These are phyloP conservation scores for Brassica juncea DNA, from an alignment of 345 rosid genomes.

Conservation along the genomic window DNA sequence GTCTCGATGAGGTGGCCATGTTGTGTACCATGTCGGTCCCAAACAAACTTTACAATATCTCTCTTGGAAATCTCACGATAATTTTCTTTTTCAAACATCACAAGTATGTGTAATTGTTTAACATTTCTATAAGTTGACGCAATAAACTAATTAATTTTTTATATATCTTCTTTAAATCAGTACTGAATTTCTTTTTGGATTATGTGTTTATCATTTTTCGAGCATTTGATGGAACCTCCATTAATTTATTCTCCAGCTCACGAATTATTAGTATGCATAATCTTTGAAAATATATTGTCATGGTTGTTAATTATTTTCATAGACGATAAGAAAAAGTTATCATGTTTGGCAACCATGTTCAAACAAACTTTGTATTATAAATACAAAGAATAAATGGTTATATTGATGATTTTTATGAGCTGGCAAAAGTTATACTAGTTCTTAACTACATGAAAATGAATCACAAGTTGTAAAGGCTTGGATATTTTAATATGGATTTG, in stretches of 20 bases:
- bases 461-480: slow-evolving; percentile 34
- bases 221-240: slow-evolving; percentile 12
- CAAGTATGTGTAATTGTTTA: slow-evolving; percentile 10
- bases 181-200: neutral
- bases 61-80: slow-evolving; percentile 9
- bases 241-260: slow-evolving; percentile 20
- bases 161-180: neutral
- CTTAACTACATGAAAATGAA: slow-evolving; percentile 15
- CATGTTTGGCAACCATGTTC: slow-evolving; percentile 32
- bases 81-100: neutral
- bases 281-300: neutral
- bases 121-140: neutral
- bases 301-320: neutral
- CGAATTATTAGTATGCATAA: neutral
- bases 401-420: slow-evolving; percentile 21
- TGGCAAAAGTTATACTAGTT: slow-evolving; percentile 23
- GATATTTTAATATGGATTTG: slow-evolving; percentile 18
- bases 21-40: slow-evolving; percentile 26
- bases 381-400: neutral
- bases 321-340: slow-evolving; percentile 2
- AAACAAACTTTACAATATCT: neutral
- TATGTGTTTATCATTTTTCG: neutral
- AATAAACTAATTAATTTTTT: neutral
- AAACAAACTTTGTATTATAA: slow-evolving; percentile 26
- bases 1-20: slow-evolving; percentile 41